Percentiles rank a stretch among this genome's conserved stretches.
Evolutionary conservation across 805 yeast species (phyloP).

Genomic region (Candida schatavii): DNA sequence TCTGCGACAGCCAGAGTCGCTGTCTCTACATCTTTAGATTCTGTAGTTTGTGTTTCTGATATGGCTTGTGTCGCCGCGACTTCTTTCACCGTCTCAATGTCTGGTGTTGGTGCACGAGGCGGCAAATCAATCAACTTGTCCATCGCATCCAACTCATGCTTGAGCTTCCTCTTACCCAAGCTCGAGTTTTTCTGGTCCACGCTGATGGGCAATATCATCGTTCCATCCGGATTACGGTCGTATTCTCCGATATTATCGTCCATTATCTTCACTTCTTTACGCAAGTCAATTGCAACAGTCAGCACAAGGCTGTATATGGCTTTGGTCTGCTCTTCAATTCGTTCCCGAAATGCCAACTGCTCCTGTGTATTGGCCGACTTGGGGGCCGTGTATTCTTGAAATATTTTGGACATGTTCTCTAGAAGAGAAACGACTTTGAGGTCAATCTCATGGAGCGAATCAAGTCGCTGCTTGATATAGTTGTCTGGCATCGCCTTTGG

Average conservation of each 20-base stretch:
- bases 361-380: slow-evolving; percentile 20
- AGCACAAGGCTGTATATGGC: slow-evolving; percentile 55
- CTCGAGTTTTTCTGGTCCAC: slow-evolving; percentile 70
- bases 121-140: not conserved
- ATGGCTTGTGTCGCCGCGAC: no score
- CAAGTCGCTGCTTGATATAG: slow-evolving; percentile 50
- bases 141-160: slow-evolving; percentile 37
- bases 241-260: slow-evolving; percentile 56
- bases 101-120: no score
- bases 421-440: slow-evolving; percentile 49
- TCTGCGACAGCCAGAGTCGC: no score
- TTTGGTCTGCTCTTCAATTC: slow-evolving; percentile 43
- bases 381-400: slow-evolving; percentile 39
- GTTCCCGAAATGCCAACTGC: slow-evolving; percentile 25
- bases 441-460: slow-evolving; percentile 52
- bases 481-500: slow-evolving; percentile 11
- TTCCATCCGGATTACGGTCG: slow-evolving; percentile 40
- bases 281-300: slow-evolving; percentile 53
- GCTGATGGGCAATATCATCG: slow-evolving; percentile 62
- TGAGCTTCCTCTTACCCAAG: slow-evolving; percentile 58
- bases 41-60: no score
- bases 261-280: slow-evolving; percentile 64
- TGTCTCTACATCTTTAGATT: no score
- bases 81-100: no score
- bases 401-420: slow-evolving; percentile 46